Percentiles rank a stretch among this genome's conserved stretches.
These are phyloP conservation scores for Mucuna pruriens DNA, from an alignment of 306 rosid species.

Conservation along the genomic window DNA sequence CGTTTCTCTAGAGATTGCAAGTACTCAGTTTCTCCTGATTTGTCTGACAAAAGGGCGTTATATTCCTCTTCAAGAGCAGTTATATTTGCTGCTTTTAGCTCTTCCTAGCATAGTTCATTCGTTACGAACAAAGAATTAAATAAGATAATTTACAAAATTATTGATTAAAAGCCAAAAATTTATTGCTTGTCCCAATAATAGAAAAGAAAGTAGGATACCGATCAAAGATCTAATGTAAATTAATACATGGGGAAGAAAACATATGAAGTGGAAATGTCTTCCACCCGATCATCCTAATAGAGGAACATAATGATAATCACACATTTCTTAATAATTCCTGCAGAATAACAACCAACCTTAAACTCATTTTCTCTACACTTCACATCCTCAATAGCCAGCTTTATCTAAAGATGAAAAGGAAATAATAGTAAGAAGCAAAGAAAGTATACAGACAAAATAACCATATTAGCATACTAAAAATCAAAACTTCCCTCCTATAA, in stretches of 20 bases:
- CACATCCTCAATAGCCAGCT: constrained; percentile 62
- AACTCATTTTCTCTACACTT: constrained; percentile 58
- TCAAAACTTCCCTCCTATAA: neutral
- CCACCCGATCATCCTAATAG: constrained; percentile 13
- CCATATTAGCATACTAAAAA: constrained; percentile 5
- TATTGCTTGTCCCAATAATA: neutral
- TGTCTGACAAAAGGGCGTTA: constrained; percentile 68
- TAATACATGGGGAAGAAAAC: neutral
- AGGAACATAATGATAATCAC: constrained; percentile 7
- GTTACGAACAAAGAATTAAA: constrained; percentile 31
- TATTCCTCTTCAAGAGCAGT: constrained; percentile 73
- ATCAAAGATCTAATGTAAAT: neutral
- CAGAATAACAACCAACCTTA: constrained; percentile 62
- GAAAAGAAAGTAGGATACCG: neutral
- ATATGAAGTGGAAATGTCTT: neutral
- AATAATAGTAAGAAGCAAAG: constrained; percentile 25
- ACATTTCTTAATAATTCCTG: neutral
- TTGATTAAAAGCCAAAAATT: constrained; percentile 20
- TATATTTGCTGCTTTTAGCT: constrained; percentile 61
- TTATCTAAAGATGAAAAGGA: constrained; percentile 56
- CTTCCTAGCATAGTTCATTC: constrained; percentile 61
- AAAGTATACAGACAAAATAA: neutral
- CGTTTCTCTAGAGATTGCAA: constrained; percentile 69
- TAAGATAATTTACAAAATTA: constrained; percentile 21
- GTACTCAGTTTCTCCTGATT: constrained; percentile 74